A percentile compares a stretch with the other conserved stretches of the same genome.
Evolutionary conservation across 139 green algal genomes (phyloP).

Genomic region (Tetraselmis chui): DNA sequence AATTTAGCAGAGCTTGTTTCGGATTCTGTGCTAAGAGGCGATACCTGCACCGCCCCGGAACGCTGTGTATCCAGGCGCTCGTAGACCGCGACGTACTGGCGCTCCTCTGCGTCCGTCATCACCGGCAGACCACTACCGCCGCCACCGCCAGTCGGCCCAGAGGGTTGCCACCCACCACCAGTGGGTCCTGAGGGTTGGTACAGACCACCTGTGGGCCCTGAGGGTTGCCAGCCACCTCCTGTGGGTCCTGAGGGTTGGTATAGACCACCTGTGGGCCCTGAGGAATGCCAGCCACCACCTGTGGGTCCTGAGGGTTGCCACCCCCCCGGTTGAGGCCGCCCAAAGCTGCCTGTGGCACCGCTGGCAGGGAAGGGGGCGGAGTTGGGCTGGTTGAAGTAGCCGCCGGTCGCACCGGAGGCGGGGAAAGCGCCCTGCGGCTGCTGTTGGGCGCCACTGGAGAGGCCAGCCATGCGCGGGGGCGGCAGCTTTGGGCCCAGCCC

Average conservation of each 20-base stretch:
- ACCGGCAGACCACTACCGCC: no score
- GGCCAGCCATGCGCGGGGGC: conserved; percentile 40
- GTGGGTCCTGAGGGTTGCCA: background rate
- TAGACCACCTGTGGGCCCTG: background rate
- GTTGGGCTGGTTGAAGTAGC: background rate
- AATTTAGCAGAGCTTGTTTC: no score
- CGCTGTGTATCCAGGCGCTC: background rate
- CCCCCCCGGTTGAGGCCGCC: background rate
- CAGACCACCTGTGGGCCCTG: background rate
- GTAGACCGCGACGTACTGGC: background rate
- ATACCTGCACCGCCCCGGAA: background rate
- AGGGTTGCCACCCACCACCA: background rate
- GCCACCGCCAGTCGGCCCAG: background rate
- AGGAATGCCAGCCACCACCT: background rate
- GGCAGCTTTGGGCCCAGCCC: conserved; percentile 50
- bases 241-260: background rate
- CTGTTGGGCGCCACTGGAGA: no score
- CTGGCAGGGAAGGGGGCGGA: background rate
- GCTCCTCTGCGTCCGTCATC: background rate
- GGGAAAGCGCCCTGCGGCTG: background rate
- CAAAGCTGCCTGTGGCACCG: background rate
- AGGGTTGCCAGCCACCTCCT: background rate
- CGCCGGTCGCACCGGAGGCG: background rate
- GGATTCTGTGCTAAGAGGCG: no score
- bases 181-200: background rate